Percentiles rank a stretch among this genome's conserved stretches.
Evolutionary conservation across 306 rosid species (phyloP).

Genomic region (Quercus bicolor): DNA sequence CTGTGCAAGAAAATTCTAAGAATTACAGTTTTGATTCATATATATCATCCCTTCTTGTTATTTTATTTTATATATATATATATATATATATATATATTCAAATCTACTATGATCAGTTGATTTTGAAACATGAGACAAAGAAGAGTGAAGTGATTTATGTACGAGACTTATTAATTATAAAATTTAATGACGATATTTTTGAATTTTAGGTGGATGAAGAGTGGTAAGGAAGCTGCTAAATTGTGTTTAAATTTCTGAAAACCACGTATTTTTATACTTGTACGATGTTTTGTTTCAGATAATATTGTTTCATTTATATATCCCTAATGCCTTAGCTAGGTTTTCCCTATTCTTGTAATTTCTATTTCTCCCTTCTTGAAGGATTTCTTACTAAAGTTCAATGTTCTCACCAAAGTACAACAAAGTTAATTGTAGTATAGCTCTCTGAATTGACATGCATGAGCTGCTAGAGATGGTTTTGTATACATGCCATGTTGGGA

Average conservation of each 20-base stretch:
- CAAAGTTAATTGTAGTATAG: background rate
- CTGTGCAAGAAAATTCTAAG: background rate
- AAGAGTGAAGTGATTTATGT: background rate
- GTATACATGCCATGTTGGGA: background rate
- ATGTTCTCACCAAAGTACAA: background rate
- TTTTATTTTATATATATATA: background rate
- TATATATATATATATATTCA: too few species aligned
- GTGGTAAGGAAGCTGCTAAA: background rate
- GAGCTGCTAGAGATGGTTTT: background rate
- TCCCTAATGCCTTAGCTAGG: background rate
- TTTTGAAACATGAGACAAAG: background rate
- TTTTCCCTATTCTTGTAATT: background rate
- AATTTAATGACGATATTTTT: background rate
- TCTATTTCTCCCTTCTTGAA: background rate
- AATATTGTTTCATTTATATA: background rate
- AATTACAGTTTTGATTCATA: background rate
- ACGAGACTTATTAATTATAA: background rate
- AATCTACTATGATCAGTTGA: background rate
- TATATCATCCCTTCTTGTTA: background rate
- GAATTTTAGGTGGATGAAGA: background rate
- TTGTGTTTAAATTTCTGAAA: too few species aligned
- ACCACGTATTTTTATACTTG: too few species aligned
- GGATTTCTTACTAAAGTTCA: background rate
- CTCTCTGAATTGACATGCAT: background rate
- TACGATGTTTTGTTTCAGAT: background rate